Base-by-base conservation (phyloP, 139 green algal species). In the Volvox africanus region DNA sequence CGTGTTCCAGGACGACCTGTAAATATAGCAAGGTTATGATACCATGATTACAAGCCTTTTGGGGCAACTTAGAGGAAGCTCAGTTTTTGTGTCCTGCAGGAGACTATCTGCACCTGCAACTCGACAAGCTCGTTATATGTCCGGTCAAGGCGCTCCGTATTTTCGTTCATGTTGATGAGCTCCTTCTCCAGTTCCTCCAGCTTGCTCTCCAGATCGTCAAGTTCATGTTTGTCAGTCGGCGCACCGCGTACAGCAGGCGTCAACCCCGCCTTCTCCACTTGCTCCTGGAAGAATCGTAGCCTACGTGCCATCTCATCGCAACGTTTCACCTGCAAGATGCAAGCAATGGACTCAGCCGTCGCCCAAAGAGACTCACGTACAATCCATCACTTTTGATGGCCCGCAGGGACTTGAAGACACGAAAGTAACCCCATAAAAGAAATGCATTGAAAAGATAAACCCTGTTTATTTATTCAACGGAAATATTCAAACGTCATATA, bases 261-360 rank as follows among this genome's bases (percentile, higher is more conserved):
- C 61, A 98, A 92, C 67, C 94, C 95, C 2, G 93, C 96, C 84
- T 98, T 97, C 24, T 95, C 92, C 61, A 98, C 92, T 93, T 99
- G 95, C n/a, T 98, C 97, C 24, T 93, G 91, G 86, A 99, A 98
- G 89, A 98, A 99, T 19, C 98, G 95, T 67, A 99, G 88, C 95
- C 97, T 98, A 14, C 98, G 92, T 0, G 97, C 94, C 98, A 99
- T 99, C 92, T 99, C 98, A 73, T 99, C 98, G 85, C 97, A 99
- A 20, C 98, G 96, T 93, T 99, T 99, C 73, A 99, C 98, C 97
- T 99, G 95, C 80, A 80, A 19, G 13, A 33, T 18, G n/a, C 44
- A 55, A 55, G n/a, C n/a, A 55, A 55, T 55, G 5, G 5, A 55
- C 5, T 55, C 28, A 19, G 73, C 67, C 67, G 67, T 26, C 67